A percentile compares a stretch with the other conserved stretches of the same genome.
Conservation (phyloP, 257 asterid species). For the Capsicum pubescens region DNA sequence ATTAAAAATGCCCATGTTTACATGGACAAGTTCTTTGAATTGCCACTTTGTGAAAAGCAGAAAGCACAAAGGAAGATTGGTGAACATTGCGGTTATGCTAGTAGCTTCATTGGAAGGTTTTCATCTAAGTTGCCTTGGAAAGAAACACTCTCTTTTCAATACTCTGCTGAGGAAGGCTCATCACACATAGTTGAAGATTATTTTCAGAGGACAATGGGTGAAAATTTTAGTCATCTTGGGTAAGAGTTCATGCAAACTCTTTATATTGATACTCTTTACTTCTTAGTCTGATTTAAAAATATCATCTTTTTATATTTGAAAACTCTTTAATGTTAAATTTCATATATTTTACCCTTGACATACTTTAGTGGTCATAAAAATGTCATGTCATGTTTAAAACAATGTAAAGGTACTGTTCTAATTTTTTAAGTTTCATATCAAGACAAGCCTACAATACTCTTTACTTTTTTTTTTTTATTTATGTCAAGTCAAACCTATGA, state of each 20-base stretch:
- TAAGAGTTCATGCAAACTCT: neutral
- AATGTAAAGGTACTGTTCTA: no score
- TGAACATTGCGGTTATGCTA: constrained; percentile 29
- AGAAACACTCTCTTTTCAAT: constrained; percentile 29
- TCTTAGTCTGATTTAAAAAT: neutral
- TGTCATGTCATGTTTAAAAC: neutral
- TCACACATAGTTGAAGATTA: constrained; percentile 21
- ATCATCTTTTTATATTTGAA: neutral
- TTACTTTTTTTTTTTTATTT: neutral
- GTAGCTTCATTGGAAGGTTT: constrained; percentile 23
- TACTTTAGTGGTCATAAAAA: neutral
- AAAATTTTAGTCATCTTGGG: constrained; percentile 16
- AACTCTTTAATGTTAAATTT: neutral
- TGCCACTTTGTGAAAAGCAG: constrained; percentile 27
- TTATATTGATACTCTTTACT: neutral
- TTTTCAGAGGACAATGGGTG: constrained; percentile 18
- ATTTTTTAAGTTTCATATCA: neutral
- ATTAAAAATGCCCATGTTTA: constrained; percentile 22
- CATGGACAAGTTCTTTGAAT: constrained; percentile 22
- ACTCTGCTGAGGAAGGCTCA: neutral
- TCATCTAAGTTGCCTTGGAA: constrained; percentile 29
- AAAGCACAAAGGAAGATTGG: constrained; percentile 26
- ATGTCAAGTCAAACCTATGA: no score
- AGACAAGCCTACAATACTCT: neutral
- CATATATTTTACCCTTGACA: neutral